Base-by-base conservation (phyloP, 345 rosid species). In the Atalantia buxifolia region DNA sequence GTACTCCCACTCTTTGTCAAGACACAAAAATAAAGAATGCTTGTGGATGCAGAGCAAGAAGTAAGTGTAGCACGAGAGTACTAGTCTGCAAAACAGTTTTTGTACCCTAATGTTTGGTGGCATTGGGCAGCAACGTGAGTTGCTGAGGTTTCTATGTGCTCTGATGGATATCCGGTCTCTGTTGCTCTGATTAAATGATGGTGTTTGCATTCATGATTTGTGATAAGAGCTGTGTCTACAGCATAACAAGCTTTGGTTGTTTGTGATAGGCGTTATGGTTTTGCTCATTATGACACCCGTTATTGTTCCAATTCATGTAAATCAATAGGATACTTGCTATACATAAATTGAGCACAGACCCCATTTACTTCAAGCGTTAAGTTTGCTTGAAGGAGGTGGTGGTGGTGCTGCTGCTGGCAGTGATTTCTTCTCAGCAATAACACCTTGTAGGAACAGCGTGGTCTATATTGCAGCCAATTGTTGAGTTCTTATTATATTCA, bases 1-100 rank as follows among this genome's bases (percentile, higher is more conserved):
- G 4, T 45, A 35, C 25, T 36, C 57, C 50, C 72, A 28, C 66
- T 75, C 78, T 31, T 60, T 36, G 71, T 66, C 31, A 24, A 31
- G 74, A 56, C 74, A 42, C 56, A 71, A 21, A 16, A 3, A 14
- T 57, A n/a, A 38, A 48, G 56, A 31, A 12, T 83, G 71, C 66
- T 68, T 70, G 55, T 80, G 69, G 36, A 12, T 83, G 89, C 89
- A 89, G 92, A 72, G 81, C 71, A 87, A 87, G 80, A 86, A 80
- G 76, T n/a, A 85, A 68, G 31, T 59, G 19, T 61, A 28, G 76
- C 57, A 33, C 19, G 35, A 55, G 31, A 57, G 56, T 8, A 42
- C 42, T 67, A 63, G 27, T 53, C 75, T 30, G 7, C 25, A n/a
- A 53, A 38, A 36, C 18, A 9, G 77, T 31, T 78, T 66, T 8